A percentile compares a stretch with the other conserved stretches of the same genome.
Conservation (phyloP, 495 filamentous ascomycete species). For the Copromyces sp. region DNA sequence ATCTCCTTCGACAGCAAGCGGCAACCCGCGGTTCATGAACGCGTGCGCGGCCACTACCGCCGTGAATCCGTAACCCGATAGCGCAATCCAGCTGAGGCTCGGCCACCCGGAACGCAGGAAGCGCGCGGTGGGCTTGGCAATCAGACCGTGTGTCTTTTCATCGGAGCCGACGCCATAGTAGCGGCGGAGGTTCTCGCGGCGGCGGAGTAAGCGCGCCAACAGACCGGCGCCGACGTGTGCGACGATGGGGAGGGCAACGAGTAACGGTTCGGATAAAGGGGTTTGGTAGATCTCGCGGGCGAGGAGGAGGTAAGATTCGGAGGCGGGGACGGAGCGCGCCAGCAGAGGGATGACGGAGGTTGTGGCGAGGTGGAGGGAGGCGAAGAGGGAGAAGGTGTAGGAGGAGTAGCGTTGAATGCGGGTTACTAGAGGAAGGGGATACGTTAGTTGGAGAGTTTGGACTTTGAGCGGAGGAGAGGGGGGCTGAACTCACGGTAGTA, state of each 20-base stretch:
- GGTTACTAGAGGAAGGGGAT: conserved; percentile 42
- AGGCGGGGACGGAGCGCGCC: conserved; percentile 40
- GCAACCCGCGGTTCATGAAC: conserved; percentile 60
- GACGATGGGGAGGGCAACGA: conserved; percentile 48
- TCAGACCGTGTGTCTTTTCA: conserved; percentile 9
- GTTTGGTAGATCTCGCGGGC: conserved; percentile 76
- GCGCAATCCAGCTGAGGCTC: conserved; percentile 49
- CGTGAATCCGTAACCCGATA: conserved; percentile 55
- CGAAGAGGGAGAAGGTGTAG: conserved; percentile 75
- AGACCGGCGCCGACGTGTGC: conserved; percentile 58
- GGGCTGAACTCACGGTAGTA: conserved; percentile 44
- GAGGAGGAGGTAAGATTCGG: conserved; percentile 56
- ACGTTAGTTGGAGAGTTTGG: not conserved
- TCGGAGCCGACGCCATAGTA: conserved; percentile 47
- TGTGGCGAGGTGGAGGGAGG: conserved; percentile 66
- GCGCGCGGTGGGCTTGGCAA: conserved; percentile 18
- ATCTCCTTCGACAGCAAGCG: conserved; percentile 66
- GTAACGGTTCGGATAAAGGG: conserved; percentile 49
- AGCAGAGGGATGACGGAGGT: conserved; percentile 65
- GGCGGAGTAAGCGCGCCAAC: conserved; percentile 59
- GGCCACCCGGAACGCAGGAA: conserved; percentile 50
- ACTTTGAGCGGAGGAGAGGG: not conserved
- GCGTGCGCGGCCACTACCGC: conserved; percentile 59
- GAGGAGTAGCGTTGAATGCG: conserved; percentile 78
- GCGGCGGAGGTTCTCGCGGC: conserved; percentile 51